These are phyloP conservation scores for Clavariopsis aquatica DNA, from an alignment of 495 filamentous ascomycete genomes.

Conservation along the genomic window DNA sequence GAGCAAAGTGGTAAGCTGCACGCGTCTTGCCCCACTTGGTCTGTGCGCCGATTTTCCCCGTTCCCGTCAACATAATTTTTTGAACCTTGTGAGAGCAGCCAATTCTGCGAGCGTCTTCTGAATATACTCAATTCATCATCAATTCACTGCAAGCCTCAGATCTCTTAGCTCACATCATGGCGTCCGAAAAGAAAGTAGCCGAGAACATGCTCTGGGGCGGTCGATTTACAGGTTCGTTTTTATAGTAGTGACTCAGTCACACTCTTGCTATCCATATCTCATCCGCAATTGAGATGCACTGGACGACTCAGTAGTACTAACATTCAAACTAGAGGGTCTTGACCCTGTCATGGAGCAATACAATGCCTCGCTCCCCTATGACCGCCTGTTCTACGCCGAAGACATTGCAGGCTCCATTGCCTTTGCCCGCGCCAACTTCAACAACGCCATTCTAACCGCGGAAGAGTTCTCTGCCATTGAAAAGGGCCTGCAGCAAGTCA, in stretches of 20 bases:
- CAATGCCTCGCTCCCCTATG: constrained; percentile 84
- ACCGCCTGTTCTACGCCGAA: constrained; percentile 77
- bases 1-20: not conserved
- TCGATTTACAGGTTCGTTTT: constrained; percentile 68
- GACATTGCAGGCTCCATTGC: constrained; percentile 81
- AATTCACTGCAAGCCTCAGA: no score
- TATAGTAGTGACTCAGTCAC: not conserved
- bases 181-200: constrained; percentile 37
- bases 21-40: constrained; percentile 1
- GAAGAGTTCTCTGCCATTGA: constrained; percentile 78
- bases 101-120: not conserved
- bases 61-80: not conserved
- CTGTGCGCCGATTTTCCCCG: not conserved
- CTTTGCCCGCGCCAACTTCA: constrained; percentile 81
- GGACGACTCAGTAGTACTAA: constrained; percentile 1
- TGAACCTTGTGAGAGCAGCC: not conserved
- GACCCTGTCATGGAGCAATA: constrained; percentile 88
- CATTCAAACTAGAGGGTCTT: constrained; percentile 60
- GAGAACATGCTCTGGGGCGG: constrained; percentile 78
- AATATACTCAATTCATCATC: not conserved
- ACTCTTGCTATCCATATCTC: constrained; percentile 26
- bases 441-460: constrained; percentile 69
- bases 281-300: constrained; percentile 34
- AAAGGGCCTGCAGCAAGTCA: constrained; percentile 67
- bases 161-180: constrained; percentile 26